These are phyloP conservation scores for Quercus gilva DNA, from an alignment of 306 rosid species.

Conservation along the genomic window DNA sequence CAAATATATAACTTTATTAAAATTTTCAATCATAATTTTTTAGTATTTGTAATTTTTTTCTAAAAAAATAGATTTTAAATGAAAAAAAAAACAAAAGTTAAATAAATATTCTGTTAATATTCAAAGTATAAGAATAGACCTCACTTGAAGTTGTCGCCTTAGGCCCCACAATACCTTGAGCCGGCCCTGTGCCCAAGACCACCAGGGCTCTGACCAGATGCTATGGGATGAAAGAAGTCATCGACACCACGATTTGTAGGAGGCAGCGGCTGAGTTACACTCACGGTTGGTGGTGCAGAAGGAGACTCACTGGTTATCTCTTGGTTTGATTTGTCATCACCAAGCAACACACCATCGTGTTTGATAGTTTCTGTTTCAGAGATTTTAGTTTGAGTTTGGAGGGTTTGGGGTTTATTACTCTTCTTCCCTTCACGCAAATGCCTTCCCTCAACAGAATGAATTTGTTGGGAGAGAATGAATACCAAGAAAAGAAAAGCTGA, in stretches of 20 bases:
- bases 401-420: not conserved
- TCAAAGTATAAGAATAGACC: no score
- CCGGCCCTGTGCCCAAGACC: conserved; percentile 51
- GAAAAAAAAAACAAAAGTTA: no score
- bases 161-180: no score
- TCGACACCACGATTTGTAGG: conserved; percentile 16
- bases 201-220: conserved; percentile 73
- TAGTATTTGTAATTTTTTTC: no score
- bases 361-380: not conserved
- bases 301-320: conserved; percentile 1
- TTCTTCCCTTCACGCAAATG: conserved; percentile 13
- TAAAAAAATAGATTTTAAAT: no score
- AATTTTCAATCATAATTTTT: no score
- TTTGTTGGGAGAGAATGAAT: conserved; percentile 9
- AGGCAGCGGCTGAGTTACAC: conserved; percentile 23
- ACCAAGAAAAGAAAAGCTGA: conserved; percentile 16
- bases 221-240: conserved; percentile 46
- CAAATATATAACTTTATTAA: no score
- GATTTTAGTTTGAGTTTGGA: conserved; percentile 9
- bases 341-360: not conserved
- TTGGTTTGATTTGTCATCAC: not conserved
- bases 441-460: conserved; percentile 31
- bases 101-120: no score
- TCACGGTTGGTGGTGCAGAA: conserved; percentile 18
- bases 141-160: no score